phyloP scores from a whole-genome alignment of 1,139 yeast species.

The Yamadazyma trypodendri region DNA sequence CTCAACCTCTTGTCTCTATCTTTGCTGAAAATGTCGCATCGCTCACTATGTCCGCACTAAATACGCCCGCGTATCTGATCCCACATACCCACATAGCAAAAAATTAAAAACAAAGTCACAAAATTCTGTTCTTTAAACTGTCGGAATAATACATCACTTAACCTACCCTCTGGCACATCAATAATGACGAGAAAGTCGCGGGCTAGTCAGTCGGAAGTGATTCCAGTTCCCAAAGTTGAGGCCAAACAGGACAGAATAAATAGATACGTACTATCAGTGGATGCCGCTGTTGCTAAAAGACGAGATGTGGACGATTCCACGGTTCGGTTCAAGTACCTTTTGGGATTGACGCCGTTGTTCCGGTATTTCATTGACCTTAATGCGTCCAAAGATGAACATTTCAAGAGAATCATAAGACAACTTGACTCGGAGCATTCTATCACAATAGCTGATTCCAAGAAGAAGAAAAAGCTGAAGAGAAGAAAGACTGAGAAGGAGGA shows the following conservation, averaged over 20 bases:
- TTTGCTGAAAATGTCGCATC: no score
- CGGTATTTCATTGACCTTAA: slow-evolving; percentile 83
- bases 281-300: slow-evolving; percentile 53
- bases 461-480: slow-evolving; percentile 21
- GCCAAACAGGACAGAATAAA: slow-evolving; percentile 42
- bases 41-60: no score
- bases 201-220: not conserved
- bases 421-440: slow-evolving; percentile 37
- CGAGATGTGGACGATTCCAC: slow-evolving; percentile 71
- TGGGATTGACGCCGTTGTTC: slow-evolving; percentile 82
- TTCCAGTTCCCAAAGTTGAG: slow-evolving; percentile 2
- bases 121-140: not conserved
- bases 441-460: slow-evolving; percentile 19
- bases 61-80: slow-evolving; percentile 1
- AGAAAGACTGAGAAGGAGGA: slow-evolving; percentile 89
- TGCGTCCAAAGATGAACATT: slow-evolving; percentile 70
- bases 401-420: slow-evolving; percentile 49
- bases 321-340: slow-evolving; percentile 73
- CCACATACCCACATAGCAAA: slow-evolving; percentile 1
- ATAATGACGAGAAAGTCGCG: not conserved
- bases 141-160: no score
- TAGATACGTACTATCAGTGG: slow-evolving; percentile 49
- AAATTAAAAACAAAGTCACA: slow-evolving; percentile 1
- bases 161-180: no score
- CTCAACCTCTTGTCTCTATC: no score